Evolutionary conservation across 2,329 filamentous ascomycete genomes (phyloP).

Genomic region (Pleomassaria siparia): DNA sequence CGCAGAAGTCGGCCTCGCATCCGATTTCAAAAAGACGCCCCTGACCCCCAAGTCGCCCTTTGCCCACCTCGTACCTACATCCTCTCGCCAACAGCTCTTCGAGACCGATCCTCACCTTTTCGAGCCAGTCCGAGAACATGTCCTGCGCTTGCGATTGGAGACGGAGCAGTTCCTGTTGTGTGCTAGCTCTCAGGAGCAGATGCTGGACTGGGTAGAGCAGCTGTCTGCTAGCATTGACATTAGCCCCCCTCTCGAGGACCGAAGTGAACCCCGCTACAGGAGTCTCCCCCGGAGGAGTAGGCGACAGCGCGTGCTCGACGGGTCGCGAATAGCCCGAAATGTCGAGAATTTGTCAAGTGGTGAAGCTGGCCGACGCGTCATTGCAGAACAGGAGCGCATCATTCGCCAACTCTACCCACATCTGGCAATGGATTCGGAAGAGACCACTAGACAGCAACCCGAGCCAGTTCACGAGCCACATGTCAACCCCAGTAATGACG

Average conservation of each 20-base stretch:
- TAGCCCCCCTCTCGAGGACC: conserved; percentile 69
- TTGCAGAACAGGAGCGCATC: conserved; percentile 53
- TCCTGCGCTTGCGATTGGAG: conserved; percentile 71
- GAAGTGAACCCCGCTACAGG: conserved; percentile 51
- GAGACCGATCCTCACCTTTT: conserved; percentile 52
- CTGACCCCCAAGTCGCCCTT: conserved; percentile 48
- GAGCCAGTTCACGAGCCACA: conserved; percentile 12
- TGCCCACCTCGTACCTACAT: conserved; percentile 47
- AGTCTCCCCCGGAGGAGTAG: conserved; percentile 49
- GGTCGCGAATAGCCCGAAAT: conserved; percentile 30
- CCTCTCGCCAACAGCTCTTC: conserved; percentile 44
- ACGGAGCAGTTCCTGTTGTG: conserved; percentile 73
- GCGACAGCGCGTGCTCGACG: conserved; percentile 41
- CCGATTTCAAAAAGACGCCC: conserved; percentile 66
- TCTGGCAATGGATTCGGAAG: conserved; percentile 26
- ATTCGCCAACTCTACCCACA: conserved; percentile 51
- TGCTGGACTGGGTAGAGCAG: conserved; percentile 68
- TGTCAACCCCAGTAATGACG: conserved; percentile 21
- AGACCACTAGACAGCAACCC: conserved; percentile 1
- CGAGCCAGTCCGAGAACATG: conserved; percentile 54
- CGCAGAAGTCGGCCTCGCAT: conserved; percentile 73
- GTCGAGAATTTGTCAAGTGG: conserved; percentile 33
- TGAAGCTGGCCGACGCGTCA: conserved; percentile 40
- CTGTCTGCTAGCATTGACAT: conserved; percentile 73
- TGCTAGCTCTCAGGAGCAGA: conserved; percentile 64